Percentiles rank a stretch among this genome's conserved stretches.
These are phyloP conservation scores for Geosmithia flava DNA, from an alignment of 2,329 filamentous ascomycete genomes.

Conservation along the genomic window DNA sequence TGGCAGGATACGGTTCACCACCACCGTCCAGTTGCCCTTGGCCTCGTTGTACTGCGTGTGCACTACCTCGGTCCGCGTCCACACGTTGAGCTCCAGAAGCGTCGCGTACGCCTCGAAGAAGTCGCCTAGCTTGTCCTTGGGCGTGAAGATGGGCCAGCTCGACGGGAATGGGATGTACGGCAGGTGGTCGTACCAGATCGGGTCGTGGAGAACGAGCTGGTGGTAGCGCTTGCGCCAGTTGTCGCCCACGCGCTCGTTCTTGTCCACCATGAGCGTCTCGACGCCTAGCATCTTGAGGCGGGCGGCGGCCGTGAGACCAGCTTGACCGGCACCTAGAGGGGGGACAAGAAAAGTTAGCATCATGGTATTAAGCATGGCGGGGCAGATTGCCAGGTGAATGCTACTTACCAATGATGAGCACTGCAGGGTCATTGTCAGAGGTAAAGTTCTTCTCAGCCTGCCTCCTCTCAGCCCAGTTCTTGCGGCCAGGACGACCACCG, in stretches of 20 bases:
- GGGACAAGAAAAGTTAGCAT: background rate
- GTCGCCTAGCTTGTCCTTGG: conserved; percentile 59
- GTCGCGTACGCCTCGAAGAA: conserved; percentile 56
- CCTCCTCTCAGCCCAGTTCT: conserved; percentile 49
- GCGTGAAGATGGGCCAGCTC: conserved; percentile 57
- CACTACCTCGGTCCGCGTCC: conserved; percentile 40
- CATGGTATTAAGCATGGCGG: background rate
- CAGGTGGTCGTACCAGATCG: conserved; percentile 48
- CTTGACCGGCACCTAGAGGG: conserved; percentile 46
- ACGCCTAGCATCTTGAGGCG: conserved; percentile 47
- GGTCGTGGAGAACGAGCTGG: conserved; percentile 56
- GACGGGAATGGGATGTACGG: conserved; percentile 53
- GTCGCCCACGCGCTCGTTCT: conserved; percentile 44
- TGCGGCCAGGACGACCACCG: conserved; percentile 33
- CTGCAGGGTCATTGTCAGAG: conserved; percentile 35
- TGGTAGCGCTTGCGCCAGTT: conserved; percentile 53
- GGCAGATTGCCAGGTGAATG: background rate
- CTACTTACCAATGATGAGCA: conserved; percentile 46
- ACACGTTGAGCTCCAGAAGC: conserved; percentile 56
- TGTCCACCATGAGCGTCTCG: conserved; percentile 43
- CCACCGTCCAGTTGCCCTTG: conserved; percentile 40
- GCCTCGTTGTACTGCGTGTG: conserved; percentile 36
- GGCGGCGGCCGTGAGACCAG: conserved; percentile 43
- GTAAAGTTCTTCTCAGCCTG: conserved; percentile 30
- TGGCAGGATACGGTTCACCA: conserved; percentile 34